Percentiles rank a stretch among this genome's conserved stretches.
These are phyloP conservation scores for Haematococcus sp. DNA, from an alignment of 139 green algal genomes.

Conservation along the genomic window DNA sequence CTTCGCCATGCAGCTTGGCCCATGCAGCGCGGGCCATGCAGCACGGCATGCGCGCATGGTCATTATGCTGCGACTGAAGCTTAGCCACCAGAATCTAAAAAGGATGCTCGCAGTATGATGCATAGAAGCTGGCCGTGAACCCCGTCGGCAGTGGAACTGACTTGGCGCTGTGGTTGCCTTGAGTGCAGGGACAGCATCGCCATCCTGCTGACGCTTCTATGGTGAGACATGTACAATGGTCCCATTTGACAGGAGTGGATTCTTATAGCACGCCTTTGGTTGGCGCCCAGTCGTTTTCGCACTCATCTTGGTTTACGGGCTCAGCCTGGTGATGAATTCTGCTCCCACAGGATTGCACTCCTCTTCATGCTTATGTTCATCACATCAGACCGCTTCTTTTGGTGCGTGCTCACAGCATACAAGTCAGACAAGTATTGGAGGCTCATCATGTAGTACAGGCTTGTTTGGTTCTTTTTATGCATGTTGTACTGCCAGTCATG, in stretches of 20 bases:
- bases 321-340: not conserved
- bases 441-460: too few species aligned
- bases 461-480: too few species aligned
- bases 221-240: not conserved
- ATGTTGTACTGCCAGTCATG: too few species aligned
- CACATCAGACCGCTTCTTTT: slow-evolving; percentile 59
- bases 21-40: not conserved
- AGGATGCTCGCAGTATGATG: not conserved
- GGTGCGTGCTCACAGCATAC: not conserved
- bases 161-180: not conserved
- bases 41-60: not conserved
- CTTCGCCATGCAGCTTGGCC: too few species aligned
- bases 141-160: not conserved
- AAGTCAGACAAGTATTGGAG: not conserved
- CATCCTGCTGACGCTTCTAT: too few species aligned
- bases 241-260: not conserved
- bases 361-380: slow-evolving; percentile 49
- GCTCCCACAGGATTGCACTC: slow-evolving; percentile 25
- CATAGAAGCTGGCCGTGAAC: not conserved
- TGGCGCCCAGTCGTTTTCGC: not conserved
- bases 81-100: not conserved
- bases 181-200: not conserved
- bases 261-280: not conserved
- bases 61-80: not conserved
- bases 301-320: not conserved